Evolutionary conservation across 495 filamentous ascomycete genomes (phyloP), one percentile per base, ranked within the genome.

Genomic region (Penicillium paxilli): DNA sequence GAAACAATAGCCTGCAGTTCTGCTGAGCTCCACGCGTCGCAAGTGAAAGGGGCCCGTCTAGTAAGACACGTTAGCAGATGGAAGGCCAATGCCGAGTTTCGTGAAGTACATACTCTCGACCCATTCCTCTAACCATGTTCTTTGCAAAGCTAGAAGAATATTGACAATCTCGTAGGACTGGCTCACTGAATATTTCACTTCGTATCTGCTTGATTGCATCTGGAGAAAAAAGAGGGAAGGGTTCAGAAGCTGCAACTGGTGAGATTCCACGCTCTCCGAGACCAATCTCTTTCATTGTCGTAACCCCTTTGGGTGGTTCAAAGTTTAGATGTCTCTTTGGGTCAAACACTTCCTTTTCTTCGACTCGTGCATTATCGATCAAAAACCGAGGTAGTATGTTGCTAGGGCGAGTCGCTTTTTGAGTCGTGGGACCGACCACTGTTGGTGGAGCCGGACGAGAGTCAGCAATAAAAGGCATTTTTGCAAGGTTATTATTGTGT

Each of bases 181-280:
- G 75, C 7, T 75, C 63, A 35, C 78, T 80, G 44, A 90, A 76
- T 8, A 88, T 80, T 62, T 91, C 87, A 6, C 73, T 68, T 54
- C 87, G 74, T 79, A 90, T 88, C 52, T 79, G 75, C 52, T 77
- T 62, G 32, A 90, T 73, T 1, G 85, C 86, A 48, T 85, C 84
- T 28, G 73, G 60, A 7, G 83, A 83, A 67, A 91, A 90, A 8
- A 90, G 74, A 10, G 77, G 77, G 65, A 90, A 91, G 0, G 87
- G 87, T 58, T 87, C 83, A 0, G 85, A 85, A 28, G 88, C 85
- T 22, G 84, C 87, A 30, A 85, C 72, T 0, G 82, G 77, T 4
- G 87, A 89, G 17, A 89, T 75, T 2, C 84, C 87, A 20, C 63
- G 74, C 41, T 79, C 73, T 25, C 79, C 72, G 0, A 79, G 64